Conservation (phyloP, 106 monocot species). For the Narthecium ossifragum region DNA sequence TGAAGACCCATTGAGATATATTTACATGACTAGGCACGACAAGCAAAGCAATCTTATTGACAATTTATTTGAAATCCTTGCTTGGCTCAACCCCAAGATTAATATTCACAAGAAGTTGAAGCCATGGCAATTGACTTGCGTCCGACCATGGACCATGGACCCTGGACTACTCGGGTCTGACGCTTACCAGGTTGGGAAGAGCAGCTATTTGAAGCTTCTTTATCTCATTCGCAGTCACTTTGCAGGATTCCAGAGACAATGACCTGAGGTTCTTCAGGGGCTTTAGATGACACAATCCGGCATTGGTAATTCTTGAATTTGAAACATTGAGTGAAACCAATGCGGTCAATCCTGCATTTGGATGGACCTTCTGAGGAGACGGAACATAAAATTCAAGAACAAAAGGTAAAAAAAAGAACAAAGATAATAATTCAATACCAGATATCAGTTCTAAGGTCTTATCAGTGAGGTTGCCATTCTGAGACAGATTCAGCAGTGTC, state of each 20-base stretch:
- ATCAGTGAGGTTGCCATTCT: slow-evolving; percentile 86
- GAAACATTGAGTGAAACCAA: slow-evolving; percentile 69
- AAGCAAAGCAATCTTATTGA: neutral
- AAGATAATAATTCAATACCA: slow-evolving; percentile 28
- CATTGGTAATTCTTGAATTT: slow-evolving; percentile 63
- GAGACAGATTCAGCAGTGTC: slow-evolving; percentile 82
- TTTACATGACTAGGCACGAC: neutral
- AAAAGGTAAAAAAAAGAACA: neutral
- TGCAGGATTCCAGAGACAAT: slow-evolving; percentile 82
- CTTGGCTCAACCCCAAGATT: neutral
- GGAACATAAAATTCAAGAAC: neutral
- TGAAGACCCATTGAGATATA: neutral
- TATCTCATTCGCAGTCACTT: slow-evolving; percentile 79
- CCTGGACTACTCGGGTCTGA: slow-evolving; percentile 58
- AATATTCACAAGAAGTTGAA: neutral
- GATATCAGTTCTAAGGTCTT: slow-evolving; percentile 79
- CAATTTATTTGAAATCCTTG: neutral
- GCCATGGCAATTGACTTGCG: neutral
- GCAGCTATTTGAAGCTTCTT: slow-evolving; percentile 91
- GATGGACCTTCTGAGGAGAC: neutral
- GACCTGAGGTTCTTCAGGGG: slow-evolving; percentile 82
- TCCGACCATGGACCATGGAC: neutral
- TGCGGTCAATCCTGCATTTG: slow-evolving; percentile 41
- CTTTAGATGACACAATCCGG: slow-evolving; percentile 76
- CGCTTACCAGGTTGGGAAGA: slow-evolving; percentile 74